Evolutionary conservation across 208 protist genomes (phyloP), one percentile per base, ranked within the genome.

Genomic region (Acanthamoeba royreba): DNA sequence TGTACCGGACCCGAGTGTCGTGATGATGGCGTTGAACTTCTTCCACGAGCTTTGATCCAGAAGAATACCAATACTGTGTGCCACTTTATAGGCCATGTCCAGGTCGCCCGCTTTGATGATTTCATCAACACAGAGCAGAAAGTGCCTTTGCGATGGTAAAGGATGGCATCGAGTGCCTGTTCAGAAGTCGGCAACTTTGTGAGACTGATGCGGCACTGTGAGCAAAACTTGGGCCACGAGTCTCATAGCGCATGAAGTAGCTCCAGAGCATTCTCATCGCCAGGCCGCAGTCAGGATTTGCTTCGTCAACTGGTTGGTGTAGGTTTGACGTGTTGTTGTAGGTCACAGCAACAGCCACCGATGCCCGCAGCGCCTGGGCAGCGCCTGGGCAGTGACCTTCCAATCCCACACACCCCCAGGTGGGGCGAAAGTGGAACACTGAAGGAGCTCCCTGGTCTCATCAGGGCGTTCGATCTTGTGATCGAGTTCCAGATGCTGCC

Each of bases 91-190:
- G 49, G 49, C 49, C 49, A n/a, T 58, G 15, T 58, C 49, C 49
- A 58, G 49, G 49, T 58, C 22, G 49, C 49, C 49, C 81, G 46
- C 81, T 35, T 45, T 89, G 43, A 55, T 2, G 43, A 89, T 28
- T 38, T 89, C 81, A 11, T 89, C 81, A 3, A 89, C 81, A 58
- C 81, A 89, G 1, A 89, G 81, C 5, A 89, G 13, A 58, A 89
- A 9, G 28, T 4, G 81, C 31, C 28, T 15, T 55, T 38, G 7
- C 81, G 13, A 9, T 58, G 46, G 81, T 13, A 43, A 17, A 1
- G 2, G 46, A 58, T 46, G 4, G 81, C 81, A 35, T 83, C 4
- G 9, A 83, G 72, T 15, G 72, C 72, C 3, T 11, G 4, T 13
- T 53, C 38, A 19, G 38, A 33, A 55, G 17, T 87, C 35, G 79